A percentile compares a stretch with the other conserved stretches of the same genome.
Conservation (phyloP, 257 asterid genomes). For the Solanum rostratum region DNA sequence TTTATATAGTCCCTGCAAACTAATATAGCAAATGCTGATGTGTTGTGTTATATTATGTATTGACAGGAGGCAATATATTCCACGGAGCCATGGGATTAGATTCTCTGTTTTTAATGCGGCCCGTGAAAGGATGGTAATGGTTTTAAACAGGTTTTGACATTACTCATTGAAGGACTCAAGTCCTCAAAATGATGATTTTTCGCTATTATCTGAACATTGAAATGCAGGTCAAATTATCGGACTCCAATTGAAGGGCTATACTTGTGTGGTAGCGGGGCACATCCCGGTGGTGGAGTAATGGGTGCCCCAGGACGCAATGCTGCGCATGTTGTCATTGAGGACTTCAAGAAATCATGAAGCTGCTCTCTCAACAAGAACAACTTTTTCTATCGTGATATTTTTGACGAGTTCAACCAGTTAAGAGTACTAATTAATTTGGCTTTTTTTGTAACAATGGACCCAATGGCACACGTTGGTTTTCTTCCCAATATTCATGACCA, state of each 20-base stretch:
- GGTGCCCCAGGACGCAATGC: constrained; percentile 94
- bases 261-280: constrained; percentile 90
- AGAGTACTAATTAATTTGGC: neutral
- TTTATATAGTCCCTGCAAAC: neutral
- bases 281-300: constrained; percentile 98
- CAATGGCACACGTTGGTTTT: neutral
- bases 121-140: constrained; percentile 86
- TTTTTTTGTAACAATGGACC: neutral
- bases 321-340: constrained; percentile 62
- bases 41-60: neutral
- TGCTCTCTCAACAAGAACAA: neutral
- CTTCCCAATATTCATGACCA: neutral
- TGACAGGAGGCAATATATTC: constrained; percentile 87
- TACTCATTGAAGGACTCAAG: neutral
- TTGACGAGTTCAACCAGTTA: neutral
- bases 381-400: neutral
- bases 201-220: neutral
- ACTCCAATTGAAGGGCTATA: constrained; percentile 77
- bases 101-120: constrained; percentile 87
- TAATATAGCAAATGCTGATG: neutral
- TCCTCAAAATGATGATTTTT: neutral
- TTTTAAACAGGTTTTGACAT: neutral
- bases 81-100: constrained; percentile 95
- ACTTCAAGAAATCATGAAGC: constrained; percentile 28
- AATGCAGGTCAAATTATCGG: constrained; percentile 68